These are phyloP conservation scores for Cryphonectria carpinicola DNA, from an alignment of 2,329 filamentous ascomycete species.

Conservation along the genomic window DNA sequence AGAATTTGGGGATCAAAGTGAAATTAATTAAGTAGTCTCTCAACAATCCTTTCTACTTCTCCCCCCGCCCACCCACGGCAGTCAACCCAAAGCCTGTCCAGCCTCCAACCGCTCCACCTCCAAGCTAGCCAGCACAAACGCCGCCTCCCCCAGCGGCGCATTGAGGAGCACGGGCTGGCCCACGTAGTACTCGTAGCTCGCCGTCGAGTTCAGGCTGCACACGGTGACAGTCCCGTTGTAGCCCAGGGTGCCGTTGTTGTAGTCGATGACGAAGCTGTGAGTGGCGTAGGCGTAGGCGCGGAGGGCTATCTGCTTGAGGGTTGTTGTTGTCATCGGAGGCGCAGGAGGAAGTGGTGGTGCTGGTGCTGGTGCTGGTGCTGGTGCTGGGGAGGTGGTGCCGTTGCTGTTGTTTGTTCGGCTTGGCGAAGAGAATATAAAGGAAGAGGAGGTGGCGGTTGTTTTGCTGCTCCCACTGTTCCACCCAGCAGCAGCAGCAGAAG, in stretches of 20 bases:
- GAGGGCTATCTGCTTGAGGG: not conserved
- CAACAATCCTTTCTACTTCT: not conserved
- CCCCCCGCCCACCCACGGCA: too few species aligned
- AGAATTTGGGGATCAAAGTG: too few species aligned
- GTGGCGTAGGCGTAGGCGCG: conserved; percentile 20
- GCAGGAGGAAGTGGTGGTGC: not conserved
- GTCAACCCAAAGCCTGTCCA: not conserved
- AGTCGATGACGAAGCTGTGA: conserved; percentile 12
- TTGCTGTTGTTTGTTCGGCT: not conserved
- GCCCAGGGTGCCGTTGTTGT: conserved; percentile 29
- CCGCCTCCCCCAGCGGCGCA: conserved; percentile 43
- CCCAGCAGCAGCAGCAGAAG: not conserved
- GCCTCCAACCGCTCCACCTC: conserved; percentile 38
- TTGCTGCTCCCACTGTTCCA: too few species aligned
- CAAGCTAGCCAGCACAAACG: conserved; percentile 43
- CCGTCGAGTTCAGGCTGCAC: conserved; percentile 48
- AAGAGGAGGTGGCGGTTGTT: not conserved
- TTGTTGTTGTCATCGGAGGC: not conserved
- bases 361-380: too few species aligned
- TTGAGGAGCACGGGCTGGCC: conserved; percentile 42
- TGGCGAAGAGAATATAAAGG: not conserved
- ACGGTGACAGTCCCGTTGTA: conserved; percentile 45
- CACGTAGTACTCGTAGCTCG: conserved; percentile 45
- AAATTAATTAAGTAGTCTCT: not conserved
- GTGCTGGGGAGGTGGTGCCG: not conserved